These are phyloP conservation scores for Apiospora hydei DNA, from an alignment of 2,329 filamentous ascomycete species.

Conservation along the genomic window DNA sequence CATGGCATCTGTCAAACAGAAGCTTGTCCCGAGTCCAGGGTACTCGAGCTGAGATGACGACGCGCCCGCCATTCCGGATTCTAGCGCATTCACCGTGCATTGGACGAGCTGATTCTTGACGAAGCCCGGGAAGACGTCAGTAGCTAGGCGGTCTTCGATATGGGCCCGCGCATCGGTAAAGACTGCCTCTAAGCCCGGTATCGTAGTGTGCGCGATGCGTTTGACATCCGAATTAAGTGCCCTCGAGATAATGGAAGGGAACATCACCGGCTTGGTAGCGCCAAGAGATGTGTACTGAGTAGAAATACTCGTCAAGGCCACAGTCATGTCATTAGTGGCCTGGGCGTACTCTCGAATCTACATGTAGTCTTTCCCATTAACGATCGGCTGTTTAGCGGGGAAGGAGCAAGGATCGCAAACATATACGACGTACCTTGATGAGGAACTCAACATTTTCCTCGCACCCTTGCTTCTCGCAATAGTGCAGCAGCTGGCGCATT, in stretches of 20 bases:
- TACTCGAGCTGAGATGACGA: constrained; percentile 48
- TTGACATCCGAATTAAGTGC: constrained; percentile 55
- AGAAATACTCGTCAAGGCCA: constrained; percentile 53
- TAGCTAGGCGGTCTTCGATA: constrained; percentile 52
- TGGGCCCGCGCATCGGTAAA: constrained; percentile 52
- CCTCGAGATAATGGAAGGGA: constrained; percentile 50
- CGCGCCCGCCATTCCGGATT: constrained; percentile 29
- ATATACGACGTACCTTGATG: constrained; percentile 49
- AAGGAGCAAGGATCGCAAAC: not conserved
- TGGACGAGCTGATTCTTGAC: constrained; percentile 59
- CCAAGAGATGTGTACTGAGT: constrained; percentile 48
- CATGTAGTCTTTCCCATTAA: not conserved
- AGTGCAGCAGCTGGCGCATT: constrained; percentile 54
- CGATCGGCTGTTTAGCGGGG: not conserved
- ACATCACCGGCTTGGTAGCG: constrained; percentile 47
- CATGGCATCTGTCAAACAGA: constrained; percentile 62
- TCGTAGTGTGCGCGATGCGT: constrained; percentile 49
- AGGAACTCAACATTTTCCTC: constrained; percentile 60
- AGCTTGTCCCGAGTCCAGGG: constrained; percentile 64
- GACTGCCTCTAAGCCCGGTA: constrained; percentile 55
- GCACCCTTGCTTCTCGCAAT: constrained; percentile 54
- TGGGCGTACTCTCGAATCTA: constrained; percentile 53
- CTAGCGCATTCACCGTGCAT: constrained; percentile 50
- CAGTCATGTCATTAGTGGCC: constrained; percentile 52
- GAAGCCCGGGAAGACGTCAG: constrained; percentile 59